Percentiles rank a stretch among this genome's conserved stretches.
Evolutionary conservation across 2,329 filamentous ascomycete species (phyloP).

Genomic region (Tolypocladium paradoxum): DNA sequence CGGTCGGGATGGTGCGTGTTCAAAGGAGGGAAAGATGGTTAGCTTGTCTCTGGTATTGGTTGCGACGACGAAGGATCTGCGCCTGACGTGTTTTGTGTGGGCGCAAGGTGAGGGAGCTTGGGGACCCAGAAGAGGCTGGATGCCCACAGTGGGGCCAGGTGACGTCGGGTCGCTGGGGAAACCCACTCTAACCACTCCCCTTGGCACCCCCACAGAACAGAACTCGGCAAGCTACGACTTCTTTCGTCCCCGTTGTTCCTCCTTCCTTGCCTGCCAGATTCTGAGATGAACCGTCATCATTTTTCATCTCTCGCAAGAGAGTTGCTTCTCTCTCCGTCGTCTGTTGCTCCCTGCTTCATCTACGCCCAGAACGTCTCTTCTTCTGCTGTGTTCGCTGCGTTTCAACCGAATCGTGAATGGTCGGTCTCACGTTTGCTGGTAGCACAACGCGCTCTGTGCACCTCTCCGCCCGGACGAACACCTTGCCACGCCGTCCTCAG

Average conservation of each 20-base stretch:
- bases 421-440: background rate
- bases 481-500: no score
- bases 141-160: constrained; percentile 3
- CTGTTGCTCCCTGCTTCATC: background rate
- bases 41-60: background rate
- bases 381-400: background rate
- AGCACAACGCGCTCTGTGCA: background rate
- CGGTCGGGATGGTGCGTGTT: background rate
- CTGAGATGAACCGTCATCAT: background rate
- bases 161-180: constrained; percentile 7
- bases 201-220: no score
- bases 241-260: background rate
- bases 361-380: background rate
- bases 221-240: background rate
- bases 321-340: background rate
- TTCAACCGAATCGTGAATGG: background rate
- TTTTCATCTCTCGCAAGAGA: background rate
- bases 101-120: background rate
- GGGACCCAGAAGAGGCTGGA: background rate
- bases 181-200: no score
- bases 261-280: background rate
- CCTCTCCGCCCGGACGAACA: no score
- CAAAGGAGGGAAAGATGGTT: background rate
- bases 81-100: background rate
- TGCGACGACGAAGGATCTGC: background rate